A percentile compares a stretch with the other conserved stretches of the same genome.
Evolutionary conservation across 306 rosid species (phyloP).

Genomic region (Castanea crenata): DNA sequence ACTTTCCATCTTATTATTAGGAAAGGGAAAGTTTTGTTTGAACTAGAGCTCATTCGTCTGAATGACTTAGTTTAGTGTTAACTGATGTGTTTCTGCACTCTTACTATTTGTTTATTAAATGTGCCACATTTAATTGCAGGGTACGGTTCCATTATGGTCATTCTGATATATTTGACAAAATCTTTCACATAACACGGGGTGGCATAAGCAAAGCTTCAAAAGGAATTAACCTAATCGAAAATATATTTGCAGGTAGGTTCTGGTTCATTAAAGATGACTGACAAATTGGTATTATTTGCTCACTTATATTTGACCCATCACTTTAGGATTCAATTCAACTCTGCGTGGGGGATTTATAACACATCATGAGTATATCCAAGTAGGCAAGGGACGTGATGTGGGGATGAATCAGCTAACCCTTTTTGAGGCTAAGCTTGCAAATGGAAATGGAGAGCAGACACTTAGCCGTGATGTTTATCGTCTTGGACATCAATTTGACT

Average conservation of each 20-base stretch:
- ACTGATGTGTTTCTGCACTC: not conserved
- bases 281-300: conserved; percentile 11
- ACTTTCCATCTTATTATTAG: no score
- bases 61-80: no score
- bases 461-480: conserved; percentile 96
- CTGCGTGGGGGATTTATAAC: conserved; percentile 86
- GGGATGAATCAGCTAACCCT: conserved; percentile 97
- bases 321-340: conserved; percentile 82
- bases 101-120: not conserved
- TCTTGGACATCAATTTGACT: conserved; percentile 92
- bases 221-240: conserved; percentile 86
- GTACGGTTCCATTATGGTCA: conserved; percentile 98
- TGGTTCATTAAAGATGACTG: conserved; percentile 21
- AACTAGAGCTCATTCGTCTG: no score
- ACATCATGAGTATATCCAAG: conserved; percentile 97
- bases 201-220: conserved; percentile 97
- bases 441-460: conserved; percentile 98
- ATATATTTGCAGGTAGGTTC: conserved; percentile 81
- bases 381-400: conserved; percentile 96
- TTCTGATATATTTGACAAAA: conserved; percentile 95
- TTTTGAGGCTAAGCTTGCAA: conserved; percentile 97
- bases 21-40: no score
- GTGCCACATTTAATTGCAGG: conserved; percentile 41
- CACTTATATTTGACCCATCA: conserved; percentile 29
- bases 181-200: conserved; percentile 96